Conservation (phyloP, 192 early-diverging fungal genomes). For the Gigaspora rosea region DNA sequence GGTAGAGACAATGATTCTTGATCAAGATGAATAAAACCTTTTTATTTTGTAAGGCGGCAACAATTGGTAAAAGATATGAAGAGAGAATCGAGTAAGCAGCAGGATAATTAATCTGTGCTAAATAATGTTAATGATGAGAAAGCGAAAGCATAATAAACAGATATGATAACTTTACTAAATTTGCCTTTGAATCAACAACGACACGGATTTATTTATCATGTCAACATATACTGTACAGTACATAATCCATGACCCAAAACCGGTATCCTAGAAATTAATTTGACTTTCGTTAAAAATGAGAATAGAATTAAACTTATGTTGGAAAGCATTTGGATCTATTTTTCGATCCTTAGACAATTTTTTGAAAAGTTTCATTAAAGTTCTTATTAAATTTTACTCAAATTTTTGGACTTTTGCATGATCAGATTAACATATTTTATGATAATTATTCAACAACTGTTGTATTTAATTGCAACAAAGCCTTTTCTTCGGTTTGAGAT, state of each 20-base stretch:
- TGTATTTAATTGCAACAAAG: too few species aligned
- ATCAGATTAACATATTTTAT: too few species aligned
- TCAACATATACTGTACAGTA: slow-evolving; percentile 89
- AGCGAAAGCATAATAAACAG: not conserved
- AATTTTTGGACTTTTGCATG: too few species aligned
- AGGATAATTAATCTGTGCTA: slow-evolving; percentile 74
- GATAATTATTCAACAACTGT: too few species aligned
- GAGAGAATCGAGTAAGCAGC: slow-evolving; percentile 74
- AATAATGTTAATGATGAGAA: not conserved
- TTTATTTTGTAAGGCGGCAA: slow-evolving; percentile 56
- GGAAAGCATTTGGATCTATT: too few species aligned
- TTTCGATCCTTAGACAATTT: too few species aligned
- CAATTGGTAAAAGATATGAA: slow-evolving; percentile 54
- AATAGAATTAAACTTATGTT: too few species aligned
- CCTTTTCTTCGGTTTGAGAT: too few species aligned
- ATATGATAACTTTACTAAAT: not conserved
- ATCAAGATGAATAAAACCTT: slow-evolving; percentile 69
- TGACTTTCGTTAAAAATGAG: too few species aligned
- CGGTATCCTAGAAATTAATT: slow-evolving; percentile 87
- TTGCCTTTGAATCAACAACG: slow-evolving; percentile 85
- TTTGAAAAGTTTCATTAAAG: too few species aligned
- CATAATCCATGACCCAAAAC: slow-evolving; percentile 99
- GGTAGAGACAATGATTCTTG: slow-evolving; percentile 42
- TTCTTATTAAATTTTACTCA: too few species aligned
- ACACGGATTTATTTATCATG: slow-evolving; percentile 71